Percentiles rank a stretch among this genome's conserved stretches.
Conservation (phyloP, 805 yeast genomes). For the Ogataea saltuana region DNA sequence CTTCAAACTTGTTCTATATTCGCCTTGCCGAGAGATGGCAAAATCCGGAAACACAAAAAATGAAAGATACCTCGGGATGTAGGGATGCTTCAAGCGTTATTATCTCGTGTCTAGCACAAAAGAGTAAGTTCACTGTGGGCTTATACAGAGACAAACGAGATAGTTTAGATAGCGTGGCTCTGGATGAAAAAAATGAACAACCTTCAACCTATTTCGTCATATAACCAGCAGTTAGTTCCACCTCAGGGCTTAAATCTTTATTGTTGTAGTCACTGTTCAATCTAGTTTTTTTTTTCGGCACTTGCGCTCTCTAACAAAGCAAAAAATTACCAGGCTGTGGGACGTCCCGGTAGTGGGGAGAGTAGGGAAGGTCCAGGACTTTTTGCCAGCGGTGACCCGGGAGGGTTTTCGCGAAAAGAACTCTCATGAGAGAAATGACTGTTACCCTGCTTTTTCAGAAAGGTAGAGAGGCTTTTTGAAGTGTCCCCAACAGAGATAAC, state of each 20-base stretch:
- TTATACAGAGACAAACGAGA: neutral
- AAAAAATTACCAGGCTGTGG: neutral
- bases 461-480: no score
- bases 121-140: neutral
- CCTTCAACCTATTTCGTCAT: conserved; percentile 1
- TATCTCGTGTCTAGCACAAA: conserved; percentile 1
- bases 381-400: no score
- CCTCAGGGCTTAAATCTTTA: neutral
- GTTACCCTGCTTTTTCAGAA: no score
- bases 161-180: neutral
- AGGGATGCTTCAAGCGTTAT: neutral
- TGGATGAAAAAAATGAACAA: neutral
- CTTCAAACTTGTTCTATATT: no score
- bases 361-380: no score
- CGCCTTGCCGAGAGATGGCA: no score
- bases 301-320: conserved; percentile 2
- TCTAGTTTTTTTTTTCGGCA: conserved; percentile 5
- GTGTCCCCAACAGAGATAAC: no score
- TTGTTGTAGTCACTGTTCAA: neutral
- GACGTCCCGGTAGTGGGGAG: no score
- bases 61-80: neutral
- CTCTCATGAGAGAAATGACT: no score
- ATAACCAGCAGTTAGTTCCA: neutral
- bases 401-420: no score
- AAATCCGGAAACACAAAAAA: neutral